Conservation (phyloP, 1,139 yeast genomes). For the Candida dubliniensis region DNA sequence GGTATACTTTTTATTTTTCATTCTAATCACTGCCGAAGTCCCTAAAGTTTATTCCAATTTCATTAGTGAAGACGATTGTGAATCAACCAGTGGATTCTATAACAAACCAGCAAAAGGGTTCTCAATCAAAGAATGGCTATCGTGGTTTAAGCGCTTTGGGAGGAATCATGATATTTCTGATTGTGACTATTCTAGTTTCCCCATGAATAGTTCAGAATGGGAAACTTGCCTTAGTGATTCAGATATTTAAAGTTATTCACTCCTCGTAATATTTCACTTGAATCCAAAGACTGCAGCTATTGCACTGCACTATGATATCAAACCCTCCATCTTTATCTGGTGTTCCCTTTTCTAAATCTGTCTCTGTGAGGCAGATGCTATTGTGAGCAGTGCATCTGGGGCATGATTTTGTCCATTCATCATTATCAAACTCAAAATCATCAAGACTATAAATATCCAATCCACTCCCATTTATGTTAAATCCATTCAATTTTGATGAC, state of each 20-base stretch:
- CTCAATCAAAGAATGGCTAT: constrained; percentile 4
- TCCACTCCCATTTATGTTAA: constrained; percentile 59
- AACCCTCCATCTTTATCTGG: constrained; percentile 55
- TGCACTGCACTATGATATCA: constrained; percentile 74
- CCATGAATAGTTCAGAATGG: background rate
- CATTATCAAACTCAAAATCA: constrained; percentile 48
- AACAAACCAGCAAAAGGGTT: constrained; percentile 8
- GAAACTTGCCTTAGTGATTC: background rate
- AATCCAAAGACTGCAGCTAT: constrained; percentile 82
- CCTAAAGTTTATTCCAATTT: constrained; percentile 3
- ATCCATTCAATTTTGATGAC: constrained; percentile 46
- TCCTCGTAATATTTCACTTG: constrained; percentile 62
- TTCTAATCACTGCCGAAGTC: background rate
- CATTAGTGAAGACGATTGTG: constrained; percentile 3
- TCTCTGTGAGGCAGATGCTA: constrained; percentile 61
- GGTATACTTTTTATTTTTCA: background rate
- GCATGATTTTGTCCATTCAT: constrained; percentile 55
- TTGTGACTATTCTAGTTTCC: background rate
- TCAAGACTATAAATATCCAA: constrained; percentile 65
- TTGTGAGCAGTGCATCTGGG: constrained; percentile 65
- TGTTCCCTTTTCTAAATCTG: constrained; percentile 56
- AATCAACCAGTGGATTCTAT: background rate
- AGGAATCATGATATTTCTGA: background rate
- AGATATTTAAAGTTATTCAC: background rate
- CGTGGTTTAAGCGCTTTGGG: background rate